Evolutionary conservation across 176 grass and related monocot genomes (phyloP).

Genomic region (Leersia perrieri): DNA sequence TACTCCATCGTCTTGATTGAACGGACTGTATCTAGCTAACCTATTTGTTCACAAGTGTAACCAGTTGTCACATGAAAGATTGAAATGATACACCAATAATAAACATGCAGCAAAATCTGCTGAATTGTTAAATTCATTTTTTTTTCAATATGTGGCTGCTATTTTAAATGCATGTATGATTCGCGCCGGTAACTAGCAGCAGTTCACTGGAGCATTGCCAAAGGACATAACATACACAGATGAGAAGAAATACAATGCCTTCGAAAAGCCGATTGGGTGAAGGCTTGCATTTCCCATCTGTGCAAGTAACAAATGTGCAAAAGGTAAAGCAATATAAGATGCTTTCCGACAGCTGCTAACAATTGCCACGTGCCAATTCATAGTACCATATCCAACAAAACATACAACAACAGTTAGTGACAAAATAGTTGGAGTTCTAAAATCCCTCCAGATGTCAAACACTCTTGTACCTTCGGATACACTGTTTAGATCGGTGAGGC

Average conservation of each 20-base stretch:
- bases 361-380: not conserved
- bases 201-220: not conserved
- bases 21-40: conserved; percentile 6
- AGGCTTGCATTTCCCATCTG: not conserved
- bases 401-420: not conserved
- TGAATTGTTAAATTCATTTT: not conserved
- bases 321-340: not conserved
- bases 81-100: not conserved
- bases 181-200: not conserved
- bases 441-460: not conserved
- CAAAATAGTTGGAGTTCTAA: conserved; percentile 8
- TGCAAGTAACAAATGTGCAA: not conserved
- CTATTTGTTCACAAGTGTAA: conserved; percentile 13
- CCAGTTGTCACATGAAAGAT: not conserved
- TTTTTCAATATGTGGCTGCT: not conserved
- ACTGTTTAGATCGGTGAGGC: not conserved
- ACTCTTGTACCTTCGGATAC: not conserved
- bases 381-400: not conserved
- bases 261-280: not conserved
- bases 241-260: not conserved
- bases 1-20: conserved; percentile 76
- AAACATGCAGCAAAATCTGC: not conserved
- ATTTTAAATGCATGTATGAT: not conserved
- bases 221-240: not conserved
- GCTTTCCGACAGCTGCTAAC: not conserved